Conservation (phyloP, 257 asterid genomes). For the Handroanthus guayacan region DNA sequence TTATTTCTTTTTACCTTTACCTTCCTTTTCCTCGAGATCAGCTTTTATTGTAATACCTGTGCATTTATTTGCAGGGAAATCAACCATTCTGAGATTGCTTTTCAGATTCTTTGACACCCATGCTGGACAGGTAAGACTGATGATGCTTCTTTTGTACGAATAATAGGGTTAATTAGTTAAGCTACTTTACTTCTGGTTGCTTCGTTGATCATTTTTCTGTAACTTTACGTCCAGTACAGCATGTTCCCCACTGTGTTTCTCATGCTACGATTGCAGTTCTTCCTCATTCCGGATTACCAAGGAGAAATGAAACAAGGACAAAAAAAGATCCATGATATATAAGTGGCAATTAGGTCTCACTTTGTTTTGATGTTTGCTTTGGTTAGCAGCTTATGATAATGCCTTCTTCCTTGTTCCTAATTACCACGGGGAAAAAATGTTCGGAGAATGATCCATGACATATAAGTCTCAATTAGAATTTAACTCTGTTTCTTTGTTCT, state of each 20-base stretch:
- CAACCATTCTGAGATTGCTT: constrained; percentile 93
- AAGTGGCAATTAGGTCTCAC: neutral
- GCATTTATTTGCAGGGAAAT: constrained; percentile 71
- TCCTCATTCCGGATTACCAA: constrained; percentile 16
- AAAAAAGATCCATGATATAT: constrained; percentile 2
- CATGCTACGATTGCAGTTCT: constrained; percentile 10
- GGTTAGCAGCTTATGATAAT: constrained; percentile 16
- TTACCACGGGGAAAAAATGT: neutral
- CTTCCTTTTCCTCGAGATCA: constrained; percentile 1
- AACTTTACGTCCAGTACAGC: constrained; percentile 20
- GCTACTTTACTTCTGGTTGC: constrained; percentile 28
- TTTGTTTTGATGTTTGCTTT: constrained; percentile 1
- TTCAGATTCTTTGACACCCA: constrained; percentile 88
- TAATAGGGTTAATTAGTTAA: constrained; percentile 1
- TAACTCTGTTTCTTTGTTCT: constrained; percentile 8
- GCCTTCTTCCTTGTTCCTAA: constrained; percentile 18
- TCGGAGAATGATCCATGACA: neutral
- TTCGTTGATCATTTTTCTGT: constrained; percentile 18
- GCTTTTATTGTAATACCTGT: constrained; percentile 25
- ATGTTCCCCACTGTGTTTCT: constrained; percentile 18
- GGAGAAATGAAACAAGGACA: neutral
- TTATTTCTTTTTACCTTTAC: neutral
- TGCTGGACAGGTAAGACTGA: constrained; percentile 77
- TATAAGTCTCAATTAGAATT: neutral
- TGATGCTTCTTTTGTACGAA: constrained; percentile 16